Percentiles rank a stretch among this genome's conserved stretches.
Conservation (phyloP, 345 rosid species). For the Euphorbia peplus region DNA sequence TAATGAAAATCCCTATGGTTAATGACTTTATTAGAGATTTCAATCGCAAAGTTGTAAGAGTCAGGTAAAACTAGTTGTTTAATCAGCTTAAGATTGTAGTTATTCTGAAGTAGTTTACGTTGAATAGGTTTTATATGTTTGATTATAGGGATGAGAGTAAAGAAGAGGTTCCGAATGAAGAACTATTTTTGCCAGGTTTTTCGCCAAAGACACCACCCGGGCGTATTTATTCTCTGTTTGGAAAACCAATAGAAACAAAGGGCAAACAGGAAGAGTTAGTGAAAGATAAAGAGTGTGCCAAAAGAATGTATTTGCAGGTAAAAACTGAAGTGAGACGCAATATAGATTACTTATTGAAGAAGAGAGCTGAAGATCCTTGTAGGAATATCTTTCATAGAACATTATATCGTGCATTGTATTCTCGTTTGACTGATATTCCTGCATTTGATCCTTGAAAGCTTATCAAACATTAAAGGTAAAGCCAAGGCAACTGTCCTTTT, state of each 20-base stretch:
- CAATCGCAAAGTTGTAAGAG: slow-evolving; percentile 16
- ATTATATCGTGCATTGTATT: slow-evolving; percentile 32
- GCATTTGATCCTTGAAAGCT: slow-evolving; percentile 38
- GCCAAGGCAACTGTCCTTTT: no score
- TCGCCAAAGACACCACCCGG: slow-evolving; percentile 60
- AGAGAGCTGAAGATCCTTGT: slow-evolving; percentile 70
- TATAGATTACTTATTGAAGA: slow-evolving; percentile 67
- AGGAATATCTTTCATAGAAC: slow-evolving; percentile 55
- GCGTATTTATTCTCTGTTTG: slow-evolving; percentile 61
- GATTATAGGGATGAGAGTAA: slow-evolving; percentile 45
- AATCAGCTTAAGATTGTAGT: background rate
- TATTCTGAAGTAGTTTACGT: background rate
- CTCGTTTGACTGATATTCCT: slow-evolving; percentile 47
- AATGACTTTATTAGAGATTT: slow-evolving; percentile 36
- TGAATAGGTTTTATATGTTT: slow-evolving; percentile 4
- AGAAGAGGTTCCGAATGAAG: slow-evolving; percentile 62
- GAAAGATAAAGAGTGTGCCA: slow-evolving; percentile 51
- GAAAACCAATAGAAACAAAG: slow-evolving; percentile 57
- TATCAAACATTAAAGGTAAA: no score
- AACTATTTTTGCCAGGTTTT: slow-evolving; percentile 43
- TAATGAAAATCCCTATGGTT: slow-evolving; percentile 52
- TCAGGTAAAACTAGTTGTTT: slow-evolving; percentile 38
- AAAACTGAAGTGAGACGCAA: slow-evolving; percentile 54
- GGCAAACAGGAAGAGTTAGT: slow-evolving; percentile 50
- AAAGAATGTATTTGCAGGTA: slow-evolving; percentile 50